Percentiles rank a stretch among this genome's conserved stretches.
phyloP scores from a whole-genome alignment of 2,329 filamentous ascomycete species.

The Colletotrichum graminicola region DNA sequence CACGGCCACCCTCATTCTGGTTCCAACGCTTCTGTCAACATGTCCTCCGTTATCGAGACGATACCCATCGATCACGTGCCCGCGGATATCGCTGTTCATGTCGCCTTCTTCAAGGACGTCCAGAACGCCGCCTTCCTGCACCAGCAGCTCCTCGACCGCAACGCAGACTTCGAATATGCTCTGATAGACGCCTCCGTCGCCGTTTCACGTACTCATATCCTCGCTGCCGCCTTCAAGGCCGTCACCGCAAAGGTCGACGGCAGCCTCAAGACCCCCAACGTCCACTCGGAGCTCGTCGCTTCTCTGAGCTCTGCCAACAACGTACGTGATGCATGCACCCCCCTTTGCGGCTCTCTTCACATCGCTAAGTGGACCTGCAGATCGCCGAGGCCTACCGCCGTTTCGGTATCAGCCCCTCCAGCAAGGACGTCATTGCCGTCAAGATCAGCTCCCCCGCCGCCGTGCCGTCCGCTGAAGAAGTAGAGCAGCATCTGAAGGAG shows the following conservation, averaged over 20 bases:
- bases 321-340: conserved; percentile 57
- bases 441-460: conserved; percentile 74
- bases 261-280: conserved; percentile 81
- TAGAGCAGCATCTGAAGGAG: conserved; percentile 70
- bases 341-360: not conserved
- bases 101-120: conserved; percentile 81
- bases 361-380: conserved; percentile 57
- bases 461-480: conserved; percentile 60
- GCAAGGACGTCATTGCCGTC: conserved; percentile 80
- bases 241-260: conserved; percentile 72
- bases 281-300: conserved; percentile 90
- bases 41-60: conserved; percentile 65
- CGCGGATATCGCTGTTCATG: conserved; percentile 73
- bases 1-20: not conserved
- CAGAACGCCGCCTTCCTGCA: conserved; percentile 83
- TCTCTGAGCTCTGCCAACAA: conserved; percentile 86
- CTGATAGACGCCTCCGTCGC: conserved; percentile 88
- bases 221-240: conserved; percentile 84
- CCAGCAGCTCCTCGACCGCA: conserved; percentile 85
- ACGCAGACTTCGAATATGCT: conserved; percentile 90
- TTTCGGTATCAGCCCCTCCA: conserved; percentile 82
- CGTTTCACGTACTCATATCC: conserved; percentile 77
- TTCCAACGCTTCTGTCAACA: not conserved
- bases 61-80: conserved; percentile 83
- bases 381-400: conserved; percentile 92